These are phyloP conservation scores for Venustampulla echinocandica DNA, from an alignment of 495 filamentous ascomycete species.

Conservation along the genomic window DNA sequence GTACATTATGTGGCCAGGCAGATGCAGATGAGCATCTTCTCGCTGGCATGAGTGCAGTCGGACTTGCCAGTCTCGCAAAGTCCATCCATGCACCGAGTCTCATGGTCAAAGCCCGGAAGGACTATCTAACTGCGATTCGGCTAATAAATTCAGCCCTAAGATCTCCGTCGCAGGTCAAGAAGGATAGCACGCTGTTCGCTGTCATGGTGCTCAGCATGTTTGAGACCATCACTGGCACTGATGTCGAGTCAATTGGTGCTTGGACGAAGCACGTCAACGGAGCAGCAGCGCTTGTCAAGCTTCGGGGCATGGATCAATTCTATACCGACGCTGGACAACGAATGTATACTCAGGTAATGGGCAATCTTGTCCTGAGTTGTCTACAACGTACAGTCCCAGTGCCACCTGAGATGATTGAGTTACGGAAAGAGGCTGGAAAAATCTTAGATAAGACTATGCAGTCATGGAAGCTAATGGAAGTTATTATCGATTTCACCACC, in stretches of 20 bases:
- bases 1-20: constrained; percentile 17
- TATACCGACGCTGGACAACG: constrained; percentile 42
- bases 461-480: constrained; percentile 22
- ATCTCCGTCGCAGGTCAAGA: constrained; percentile 43
- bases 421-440: constrained; percentile 28
- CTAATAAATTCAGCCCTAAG: constrained; percentile 45
- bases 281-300: constrained; percentile 44
- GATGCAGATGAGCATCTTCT: constrained; percentile 32
- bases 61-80: constrained; percentile 42
- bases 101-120: constrained; percentile 31
- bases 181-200: constrained; percentile 53
- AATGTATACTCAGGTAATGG: constrained; percentile 50
- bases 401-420: constrained; percentile 28
- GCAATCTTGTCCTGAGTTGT: constrained; percentile 34
- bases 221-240: constrained; percentile 42
- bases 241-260: constrained; percentile 35
- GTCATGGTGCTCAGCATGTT: constrained; percentile 54
- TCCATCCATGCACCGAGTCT: constrained; percentile 29
- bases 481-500: constrained; percentile 36
- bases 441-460: constrained; percentile 21
- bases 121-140: constrained; percentile 40
- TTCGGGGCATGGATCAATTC: constrained; percentile 50
- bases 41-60: constrained; percentile 39
- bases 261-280: constrained; percentile 56
- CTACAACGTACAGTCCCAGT: constrained; percentile 30